Percentiles rank a stretch among this genome's conserved stretches.
Evolutionary conservation across 1,139 yeast genomes (phyloP).

Genomic region (Lodderomyces elongisporus): DNA sequence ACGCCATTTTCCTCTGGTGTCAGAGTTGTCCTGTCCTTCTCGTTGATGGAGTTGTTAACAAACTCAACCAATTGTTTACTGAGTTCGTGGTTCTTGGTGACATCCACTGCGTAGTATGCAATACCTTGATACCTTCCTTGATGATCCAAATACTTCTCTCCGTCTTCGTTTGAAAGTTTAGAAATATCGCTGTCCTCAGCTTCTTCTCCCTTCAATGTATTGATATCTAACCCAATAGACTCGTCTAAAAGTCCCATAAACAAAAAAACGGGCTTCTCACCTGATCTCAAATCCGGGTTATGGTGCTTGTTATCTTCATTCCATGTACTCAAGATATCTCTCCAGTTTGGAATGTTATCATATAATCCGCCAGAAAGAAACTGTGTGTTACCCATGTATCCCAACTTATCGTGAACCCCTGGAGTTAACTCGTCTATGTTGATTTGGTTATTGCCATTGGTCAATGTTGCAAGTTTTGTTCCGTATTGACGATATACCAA

Average conservation of each 20-base stretch:
- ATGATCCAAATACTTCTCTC: conserved; percentile 35
- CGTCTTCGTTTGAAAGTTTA: conserved; percentile 10
- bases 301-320: conserved; percentile 31
- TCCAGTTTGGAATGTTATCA: conserved; percentile 21
- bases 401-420: conserved; percentile 13
- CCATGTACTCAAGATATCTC: conserved; percentile 21
- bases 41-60: conserved; percentile 13
- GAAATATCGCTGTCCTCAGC: conserved; percentile 8
- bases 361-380: conserved; percentile 11
- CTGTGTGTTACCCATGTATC: conserved; percentile 7
- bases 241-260: conserved; percentile 69
- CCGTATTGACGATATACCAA: conserved; percentile 27
- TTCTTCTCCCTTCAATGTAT: conserved; percentile 22
- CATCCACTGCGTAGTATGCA: conserved; percentile 75
- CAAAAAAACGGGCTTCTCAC: conserved; percentile 42
- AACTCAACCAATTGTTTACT: conserved; percentile 18
- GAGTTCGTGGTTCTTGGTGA: conserved; percentile 33
- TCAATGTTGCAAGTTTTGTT: conserved; percentile 29
- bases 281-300: conserved; percentile 27
- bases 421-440: conserved; percentile 11
- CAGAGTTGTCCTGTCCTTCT: conserved; percentile 7
- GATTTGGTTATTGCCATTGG: conserved; percentile 31
- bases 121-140: conserved; percentile 58
- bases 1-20: conserved; percentile 15
- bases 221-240: conserved; percentile 34